These are phyloP conservation scores for Plasmodiophora brassicae DNA, from an alignment of 208 protist genomes.

Conservation along the genomic window DNA sequence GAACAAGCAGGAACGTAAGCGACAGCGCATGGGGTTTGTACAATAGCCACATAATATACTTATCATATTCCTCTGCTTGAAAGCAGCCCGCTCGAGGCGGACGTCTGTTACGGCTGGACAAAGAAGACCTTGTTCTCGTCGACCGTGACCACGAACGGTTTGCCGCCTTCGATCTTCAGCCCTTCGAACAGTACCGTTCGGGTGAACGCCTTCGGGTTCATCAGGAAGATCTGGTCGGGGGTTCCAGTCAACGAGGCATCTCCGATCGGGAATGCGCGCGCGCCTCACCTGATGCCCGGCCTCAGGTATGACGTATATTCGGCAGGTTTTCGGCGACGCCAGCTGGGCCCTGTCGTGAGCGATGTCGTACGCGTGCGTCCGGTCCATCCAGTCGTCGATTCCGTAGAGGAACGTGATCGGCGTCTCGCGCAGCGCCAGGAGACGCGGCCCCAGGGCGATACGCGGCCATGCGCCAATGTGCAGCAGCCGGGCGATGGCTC, in stretches of 20 bases:
- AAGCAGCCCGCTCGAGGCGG: too few species aligned
- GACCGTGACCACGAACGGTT: not conserved
- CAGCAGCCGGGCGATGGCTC: not conserved
- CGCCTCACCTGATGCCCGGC: not conserved
- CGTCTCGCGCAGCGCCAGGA: not conserved
- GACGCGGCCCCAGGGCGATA: not conserved
- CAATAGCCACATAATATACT: too few species aligned
- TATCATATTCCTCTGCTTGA: too few species aligned
- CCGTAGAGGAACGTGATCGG: constrained; percentile 18
- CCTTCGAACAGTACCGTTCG: not conserved
- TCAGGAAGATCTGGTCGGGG: not conserved
- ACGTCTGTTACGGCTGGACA: not conserved
- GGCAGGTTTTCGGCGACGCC: not conserved
- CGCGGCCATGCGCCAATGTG: not conserved
- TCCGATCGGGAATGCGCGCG: not conserved
- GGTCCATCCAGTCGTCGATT: constrained; percentile 6
- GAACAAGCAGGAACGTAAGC: not conserved
- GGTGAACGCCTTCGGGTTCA: not conserved
- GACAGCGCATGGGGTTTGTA: too few species aligned
- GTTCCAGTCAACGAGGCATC: not conserved
- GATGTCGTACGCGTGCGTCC: not conserved
- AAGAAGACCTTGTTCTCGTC: not conserved
- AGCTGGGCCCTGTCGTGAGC: not conserved
- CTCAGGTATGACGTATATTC: constrained; percentile 4
- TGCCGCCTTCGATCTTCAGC: not conserved